Conservation (phyloP, 2,329 filamentous ascomycete genomes). For the Scortechinia acanthostroma region DNA sequence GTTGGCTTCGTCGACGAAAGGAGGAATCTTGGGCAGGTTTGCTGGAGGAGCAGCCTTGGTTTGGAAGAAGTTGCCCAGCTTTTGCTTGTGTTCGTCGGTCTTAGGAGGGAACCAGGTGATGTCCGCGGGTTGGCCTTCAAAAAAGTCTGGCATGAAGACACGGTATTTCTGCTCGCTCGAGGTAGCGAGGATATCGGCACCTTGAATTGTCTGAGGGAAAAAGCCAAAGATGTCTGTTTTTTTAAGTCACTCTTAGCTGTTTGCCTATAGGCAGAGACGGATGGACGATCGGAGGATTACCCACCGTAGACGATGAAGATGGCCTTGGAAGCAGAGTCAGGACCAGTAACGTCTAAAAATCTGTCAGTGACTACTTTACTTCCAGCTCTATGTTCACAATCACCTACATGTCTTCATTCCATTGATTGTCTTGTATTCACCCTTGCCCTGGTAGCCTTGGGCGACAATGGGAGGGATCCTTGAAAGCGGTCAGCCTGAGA, state of each 20-base stretch:
- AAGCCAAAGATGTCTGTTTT: constrained; percentile 23
- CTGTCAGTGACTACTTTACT: not conserved
- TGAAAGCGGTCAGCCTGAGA: not conserved
- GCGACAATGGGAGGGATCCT: not conserved
- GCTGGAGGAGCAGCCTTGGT: constrained; percentile 34
- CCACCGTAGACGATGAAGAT: constrained; percentile 1
- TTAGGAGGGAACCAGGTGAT: constrained; percentile 53
- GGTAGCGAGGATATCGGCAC: constrained; percentile 57
- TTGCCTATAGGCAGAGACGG: not conserved
- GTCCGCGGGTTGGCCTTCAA: constrained; percentile 63
- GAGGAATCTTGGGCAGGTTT: constrained; percentile 39
- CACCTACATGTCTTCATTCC: constrained; percentile 1
- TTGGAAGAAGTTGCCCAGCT: constrained; percentile 48
- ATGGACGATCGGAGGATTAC: not conserved
- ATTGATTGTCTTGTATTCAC: constrained; percentile 1
- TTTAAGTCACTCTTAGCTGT: constrained; percentile 1
- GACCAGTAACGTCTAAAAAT: not conserved
- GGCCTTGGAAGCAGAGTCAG: constrained; percentile 1
- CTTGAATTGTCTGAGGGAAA: constrained; percentile 65
- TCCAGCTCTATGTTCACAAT: not conserved
- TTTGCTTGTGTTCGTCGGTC: constrained; percentile 55
- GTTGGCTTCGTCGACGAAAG: constrained; percentile 43
- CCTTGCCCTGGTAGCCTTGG: constrained; percentile 2
- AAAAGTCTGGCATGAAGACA: constrained; percentile 89
- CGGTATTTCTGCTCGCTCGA: constrained; percentile 62